These are phyloP conservation scores for Dictyostelium firmibasis DNA, from an alignment of 78 protist species.

Conservation along the genomic window DNA sequence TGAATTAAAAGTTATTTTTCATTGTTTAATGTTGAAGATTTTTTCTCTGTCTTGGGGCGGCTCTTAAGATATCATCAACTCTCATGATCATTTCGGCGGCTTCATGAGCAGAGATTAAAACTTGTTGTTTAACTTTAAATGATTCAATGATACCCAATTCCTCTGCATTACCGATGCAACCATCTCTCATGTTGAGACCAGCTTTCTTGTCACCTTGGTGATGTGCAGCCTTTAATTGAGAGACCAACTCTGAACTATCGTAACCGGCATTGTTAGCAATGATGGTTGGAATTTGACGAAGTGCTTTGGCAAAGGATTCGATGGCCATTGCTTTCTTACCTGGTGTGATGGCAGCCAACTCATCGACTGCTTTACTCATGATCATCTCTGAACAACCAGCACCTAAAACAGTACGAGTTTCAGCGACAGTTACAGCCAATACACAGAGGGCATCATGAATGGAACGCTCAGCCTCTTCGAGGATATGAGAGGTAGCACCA, in stretches of 20 bases:
- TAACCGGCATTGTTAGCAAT: conserved; percentile 98
- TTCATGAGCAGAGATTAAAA: conserved; percentile 95
- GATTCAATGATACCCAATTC: conserved; percentile 96
- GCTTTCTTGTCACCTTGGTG: conserved; percentile 79
- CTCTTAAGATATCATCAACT: conserved; percentile 96
- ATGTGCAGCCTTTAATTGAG: conserved; percentile 94
- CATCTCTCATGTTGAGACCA: conserved; percentile 95
- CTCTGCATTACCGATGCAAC: conserved; percentile 91
- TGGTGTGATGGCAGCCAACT: conserved; percentile 89
- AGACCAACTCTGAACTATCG: conserved; percentile 93
- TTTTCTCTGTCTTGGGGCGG: conserved; percentile 95
- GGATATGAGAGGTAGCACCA: conserved; percentile 96
- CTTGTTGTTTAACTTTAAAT: conserved; percentile 93
- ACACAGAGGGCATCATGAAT: conserved; percentile 99
- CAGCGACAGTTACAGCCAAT: conserved; percentile 90
- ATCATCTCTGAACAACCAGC: conserved; percentile 98
- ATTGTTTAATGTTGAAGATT: background rate
- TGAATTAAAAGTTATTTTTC: no score
- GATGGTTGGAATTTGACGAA: conserved; percentile 95
- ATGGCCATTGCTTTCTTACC: conserved; percentile 98
- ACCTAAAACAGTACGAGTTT: conserved; percentile 94
- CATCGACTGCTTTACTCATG: conserved; percentile 97
- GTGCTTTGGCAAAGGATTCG: conserved; percentile 97
- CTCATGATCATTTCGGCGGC: conserved; percentile 99
- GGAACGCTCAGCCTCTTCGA: conserved; percentile 99